These are phyloP conservation scores for Perkinsus olseni DNA, from an alignment of 169 alveolate genomes.

Conservation along the genomic window DNA sequence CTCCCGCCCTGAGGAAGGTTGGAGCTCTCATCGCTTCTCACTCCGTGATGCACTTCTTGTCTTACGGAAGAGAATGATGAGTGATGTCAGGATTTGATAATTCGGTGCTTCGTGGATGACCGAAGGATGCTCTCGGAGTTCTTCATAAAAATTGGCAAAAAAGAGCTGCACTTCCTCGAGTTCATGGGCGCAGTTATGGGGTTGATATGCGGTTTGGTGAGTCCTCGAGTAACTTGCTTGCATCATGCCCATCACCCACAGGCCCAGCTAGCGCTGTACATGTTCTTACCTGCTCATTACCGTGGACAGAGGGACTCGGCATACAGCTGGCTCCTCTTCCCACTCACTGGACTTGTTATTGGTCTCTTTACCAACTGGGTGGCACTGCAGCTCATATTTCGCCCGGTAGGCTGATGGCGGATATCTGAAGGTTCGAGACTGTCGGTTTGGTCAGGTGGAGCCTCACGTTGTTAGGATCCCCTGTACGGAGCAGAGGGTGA, in stretches of 20 bases:
- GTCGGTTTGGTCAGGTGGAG: background rate
- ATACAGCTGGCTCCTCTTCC: background rate
- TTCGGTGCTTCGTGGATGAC: background rate
- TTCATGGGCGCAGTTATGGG: slow-evolving; percentile 11
- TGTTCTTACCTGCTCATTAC: background rate
- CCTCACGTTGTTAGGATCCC: background rate
- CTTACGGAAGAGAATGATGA: too few species aligned
- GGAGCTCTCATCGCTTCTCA: too few species aligned
- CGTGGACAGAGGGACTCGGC: background rate
- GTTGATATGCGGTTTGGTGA: background rate
- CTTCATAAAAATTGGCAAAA: slow-evolving; percentile 1
- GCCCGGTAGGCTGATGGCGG: background rate
- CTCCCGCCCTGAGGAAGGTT: background rate
- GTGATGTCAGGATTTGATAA: background rate
- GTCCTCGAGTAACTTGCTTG: background rate
- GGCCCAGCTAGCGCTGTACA: background rate
- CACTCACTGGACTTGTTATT: background rate
- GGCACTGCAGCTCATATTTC: slow-evolving; percentile 3
- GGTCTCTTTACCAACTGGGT: slow-evolving; percentile 12
- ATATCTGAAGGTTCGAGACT: background rate
- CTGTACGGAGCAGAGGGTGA: background rate
- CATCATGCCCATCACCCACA: background rate
- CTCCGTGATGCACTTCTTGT: too few species aligned
- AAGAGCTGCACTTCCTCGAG: slow-evolving; percentile 5
- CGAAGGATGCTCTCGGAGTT: background rate